phyloP scores from a whole-genome alignment of 768 basidiomycete species.

The Boletellus ananas region DNA sequence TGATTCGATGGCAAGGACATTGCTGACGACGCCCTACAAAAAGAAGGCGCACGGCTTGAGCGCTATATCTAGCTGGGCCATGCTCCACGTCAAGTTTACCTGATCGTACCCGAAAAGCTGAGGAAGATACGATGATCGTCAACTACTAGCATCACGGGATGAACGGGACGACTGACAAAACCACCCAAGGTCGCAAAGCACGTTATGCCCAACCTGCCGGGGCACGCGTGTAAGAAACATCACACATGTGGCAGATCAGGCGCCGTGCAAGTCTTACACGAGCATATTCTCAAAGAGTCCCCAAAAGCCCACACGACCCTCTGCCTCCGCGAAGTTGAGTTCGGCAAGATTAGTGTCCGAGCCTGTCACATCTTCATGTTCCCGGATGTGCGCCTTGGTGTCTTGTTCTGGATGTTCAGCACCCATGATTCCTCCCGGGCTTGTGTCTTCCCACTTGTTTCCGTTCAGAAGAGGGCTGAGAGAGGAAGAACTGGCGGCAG shows the following conservation, averaged over 20 bases:
- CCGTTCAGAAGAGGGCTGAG: slow-evolving; percentile 5
- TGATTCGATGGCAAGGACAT: slow-evolving; percentile 33
- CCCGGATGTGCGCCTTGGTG: not conserved
- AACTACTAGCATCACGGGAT: not conserved
- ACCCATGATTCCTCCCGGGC: slow-evolving; percentile 10
- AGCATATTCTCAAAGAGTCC: slow-evolving; percentile 28
- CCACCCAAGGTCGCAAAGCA: slow-evolving; percentile 32
- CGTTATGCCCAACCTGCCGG: slow-evolving; percentile 27
- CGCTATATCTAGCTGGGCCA: not conserved
- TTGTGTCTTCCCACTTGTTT: slow-evolving; percentile 5
- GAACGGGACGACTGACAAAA: slow-evolving; percentile 21
- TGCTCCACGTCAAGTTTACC: slow-evolving; percentile 2
- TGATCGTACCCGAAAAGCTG: slow-evolving; percentile 34
- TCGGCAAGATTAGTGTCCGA: not conserved
- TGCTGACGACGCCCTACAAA: slow-evolving; percentile 29
- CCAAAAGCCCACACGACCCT: slow-evolving; percentile 23
- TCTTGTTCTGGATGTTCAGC: not conserved
- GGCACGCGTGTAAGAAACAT: not conserved
- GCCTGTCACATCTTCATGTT: not conserved
- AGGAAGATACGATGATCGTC: not conserved
- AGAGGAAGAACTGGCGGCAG: slow-evolving; percentile 15
- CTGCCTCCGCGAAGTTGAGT: slow-evolving; percentile 13
- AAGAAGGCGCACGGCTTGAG: not conserved
- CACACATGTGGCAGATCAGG: not conserved
- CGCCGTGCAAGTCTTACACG: slow-evolving; percentile 17